phyloP scores from a whole-genome alignment of 2,329 filamentous ascomycete species.

The Paecilomyces dactylethromorphus region DNA sequence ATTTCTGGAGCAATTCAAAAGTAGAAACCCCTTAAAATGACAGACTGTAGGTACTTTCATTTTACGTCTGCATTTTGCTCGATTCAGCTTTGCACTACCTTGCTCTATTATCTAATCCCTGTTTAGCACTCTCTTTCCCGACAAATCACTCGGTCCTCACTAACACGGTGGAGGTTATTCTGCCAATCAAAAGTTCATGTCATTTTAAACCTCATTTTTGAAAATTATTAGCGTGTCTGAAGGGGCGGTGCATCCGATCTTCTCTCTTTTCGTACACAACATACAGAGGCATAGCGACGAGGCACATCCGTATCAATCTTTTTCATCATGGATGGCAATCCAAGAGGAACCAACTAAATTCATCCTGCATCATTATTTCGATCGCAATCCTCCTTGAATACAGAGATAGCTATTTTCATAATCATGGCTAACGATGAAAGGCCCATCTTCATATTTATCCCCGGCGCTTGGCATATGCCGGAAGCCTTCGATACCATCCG shows the following conservation, averaged over 20 bases:
- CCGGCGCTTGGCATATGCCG: slow-evolving; percentile 35
- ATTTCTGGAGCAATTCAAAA: too few species aligned
- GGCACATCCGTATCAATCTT: background rate
- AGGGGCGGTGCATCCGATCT: too few species aligned
- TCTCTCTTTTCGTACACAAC: too few species aligned
- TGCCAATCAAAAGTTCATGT: background rate
- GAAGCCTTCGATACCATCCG: slow-evolving; percentile 23
- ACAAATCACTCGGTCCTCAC: background rate
- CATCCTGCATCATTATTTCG: background rate
- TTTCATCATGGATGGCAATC: background rate
- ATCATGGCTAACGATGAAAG: background rate
- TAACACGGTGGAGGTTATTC: background rate
- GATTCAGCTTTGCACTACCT: background rate
- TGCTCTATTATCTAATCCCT: background rate
- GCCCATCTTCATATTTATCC: slow-evolving; percentile 22
- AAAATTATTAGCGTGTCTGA: background rate
- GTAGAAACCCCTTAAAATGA: too few species aligned
- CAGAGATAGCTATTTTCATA: background rate
- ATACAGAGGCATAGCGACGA: background rate
- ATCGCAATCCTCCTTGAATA: background rate
- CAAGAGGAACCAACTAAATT: background rate
- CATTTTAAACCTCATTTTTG: background rate
- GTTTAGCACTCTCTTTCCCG: background rate
- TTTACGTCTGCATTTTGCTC: background rate
- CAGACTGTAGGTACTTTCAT: too few species aligned